Evolutionary conservation across 2,329 filamentous ascomycete genomes (phyloP), one percentile per base, ranked within the genome.

Genomic region (Arthrobotrys pseudoclavata): DNA sequence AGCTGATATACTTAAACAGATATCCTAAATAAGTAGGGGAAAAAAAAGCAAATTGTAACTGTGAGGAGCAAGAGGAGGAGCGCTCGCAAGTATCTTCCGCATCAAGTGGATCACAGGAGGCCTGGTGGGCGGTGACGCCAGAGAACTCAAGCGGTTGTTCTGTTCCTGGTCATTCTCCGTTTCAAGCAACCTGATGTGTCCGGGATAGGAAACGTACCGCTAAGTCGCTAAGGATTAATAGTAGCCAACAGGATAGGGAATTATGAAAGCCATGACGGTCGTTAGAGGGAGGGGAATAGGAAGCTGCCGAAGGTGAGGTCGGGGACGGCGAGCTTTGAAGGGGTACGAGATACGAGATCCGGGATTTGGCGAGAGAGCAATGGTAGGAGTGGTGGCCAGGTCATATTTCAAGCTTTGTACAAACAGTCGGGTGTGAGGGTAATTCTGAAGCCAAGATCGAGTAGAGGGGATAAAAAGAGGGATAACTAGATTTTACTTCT

Each of bases 141-240:
- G 37, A n/a, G 37, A 40, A 45, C 15, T 45, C 18, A 45, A 45
- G 18, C 4, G n/a, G 4, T 45, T 20, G 4, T 57, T 37, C 4
- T 53, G 24, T 31, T 53, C 26, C 31, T 34, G 31, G 31, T 34
- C 29, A 29, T 29, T 34, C 31, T 34, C 31, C 12, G 31, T 34
- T 55, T 55, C 13, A 37, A 18, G 29, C 26, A 22, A 22, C 52
- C 29, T 34, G 18, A 4, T 53, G 22, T 31, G 15, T 53, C 26
- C 26, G 26, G 15, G 4, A n/a, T 18, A 57, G 29, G 29, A 57
- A 37, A 57, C 26, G n/a, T 29, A 57, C 29, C 52, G 52, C 52
- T 57, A 57, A 57, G 52, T 37, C 52, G 52, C 20, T 34, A 22
- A 53, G 31, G 52, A 57, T 20, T 57, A 37, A 37, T 57, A 13